phyloP scores from a whole-genome alignment of 345 rosid genomes.

The Bruguiera sexangula region DNA sequence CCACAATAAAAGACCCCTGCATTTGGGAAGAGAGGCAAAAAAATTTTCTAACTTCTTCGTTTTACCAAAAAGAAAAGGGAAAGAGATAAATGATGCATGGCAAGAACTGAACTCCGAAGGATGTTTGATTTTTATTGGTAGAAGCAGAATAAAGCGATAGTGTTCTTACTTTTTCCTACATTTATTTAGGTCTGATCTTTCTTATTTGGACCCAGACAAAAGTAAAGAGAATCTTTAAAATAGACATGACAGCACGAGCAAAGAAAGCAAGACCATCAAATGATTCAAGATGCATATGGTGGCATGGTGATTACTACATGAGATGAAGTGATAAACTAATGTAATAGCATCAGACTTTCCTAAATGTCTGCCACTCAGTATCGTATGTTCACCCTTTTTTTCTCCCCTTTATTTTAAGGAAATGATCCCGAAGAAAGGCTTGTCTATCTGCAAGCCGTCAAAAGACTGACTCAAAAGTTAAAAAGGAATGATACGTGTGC shows the following conservation, averaged over 20 bases:
- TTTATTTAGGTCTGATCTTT: neutral
- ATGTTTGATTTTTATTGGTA: too few species aligned
- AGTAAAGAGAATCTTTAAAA: neutral
- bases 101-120: too few species aligned
- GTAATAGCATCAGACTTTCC: neutral
- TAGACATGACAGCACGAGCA: neutral
- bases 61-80: too few species aligned
- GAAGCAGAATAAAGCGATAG: too few species aligned
- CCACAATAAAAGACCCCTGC: conserved; percentile 88
- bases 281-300: neutral
- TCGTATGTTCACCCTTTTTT: neutral
- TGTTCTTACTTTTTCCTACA: neutral
- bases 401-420: too few species aligned
- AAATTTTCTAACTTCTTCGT: neutral
- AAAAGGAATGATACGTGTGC: too few species aligned
- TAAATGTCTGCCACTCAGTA: neutral
- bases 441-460: too few species aligned
- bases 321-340: neutral
- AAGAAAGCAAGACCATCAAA: neutral
- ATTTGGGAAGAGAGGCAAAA: conserved; percentile 1
- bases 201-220: conserved; percentile 2
- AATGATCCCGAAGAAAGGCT: neutral
- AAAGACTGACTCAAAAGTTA: too few species aligned
- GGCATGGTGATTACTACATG: neutral
- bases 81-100: too few species aligned